Base-by-base conservation (phyloP, 805 yeast genomes). In the Monosporozyma yasuniensis region DNA sequence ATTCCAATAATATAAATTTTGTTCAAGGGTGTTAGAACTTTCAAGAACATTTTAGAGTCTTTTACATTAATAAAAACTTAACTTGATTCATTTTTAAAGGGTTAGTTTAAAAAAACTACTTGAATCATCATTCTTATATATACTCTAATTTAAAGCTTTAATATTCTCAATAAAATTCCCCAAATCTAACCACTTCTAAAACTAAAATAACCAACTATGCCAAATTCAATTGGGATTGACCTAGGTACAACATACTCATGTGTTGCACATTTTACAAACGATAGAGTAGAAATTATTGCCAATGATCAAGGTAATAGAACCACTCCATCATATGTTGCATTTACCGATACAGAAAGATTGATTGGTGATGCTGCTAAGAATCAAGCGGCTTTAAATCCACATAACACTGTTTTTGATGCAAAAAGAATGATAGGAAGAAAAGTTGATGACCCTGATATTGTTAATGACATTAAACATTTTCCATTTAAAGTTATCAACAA, bases 301-400 rank as follows among this genome's bases (percentile, higher is more conserved):
- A 89, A 89, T 70, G 97, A 90, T 72, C 97, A 89, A 78, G 97
- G 97, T 82, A 89, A 89, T 81, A 87, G 97, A 79, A 89, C 90
- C 53, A 90, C 97, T 51, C 96, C 97, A 51, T 90, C 96, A 30
- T 90, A 84, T 69, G 97, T 90, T 51, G 96, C 96, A 39, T 89
- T 89, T 77, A 87, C 96, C 48, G 93, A 85, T 60, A 80, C 85
- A 50, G 97, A 89, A 77, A 83, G 96, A 75, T 77, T 88, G 64
- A 87, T 88, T 66, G 96, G 96, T 75, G 96, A 88, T 71, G 91
- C 96, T 59, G 97, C 96, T 57, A 90, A 89, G 83, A 89, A 90
- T 74, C 97, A 89, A 76, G 96, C 96, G 56, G 90, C 96, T 50
- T 81, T 89, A 69, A 89, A 89, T 77, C 96, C 95, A 56, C 68